phyloP scores from a whole-genome alignment of 352 stramenopile genomes.

The Phytophthora hybrid region DNA sequence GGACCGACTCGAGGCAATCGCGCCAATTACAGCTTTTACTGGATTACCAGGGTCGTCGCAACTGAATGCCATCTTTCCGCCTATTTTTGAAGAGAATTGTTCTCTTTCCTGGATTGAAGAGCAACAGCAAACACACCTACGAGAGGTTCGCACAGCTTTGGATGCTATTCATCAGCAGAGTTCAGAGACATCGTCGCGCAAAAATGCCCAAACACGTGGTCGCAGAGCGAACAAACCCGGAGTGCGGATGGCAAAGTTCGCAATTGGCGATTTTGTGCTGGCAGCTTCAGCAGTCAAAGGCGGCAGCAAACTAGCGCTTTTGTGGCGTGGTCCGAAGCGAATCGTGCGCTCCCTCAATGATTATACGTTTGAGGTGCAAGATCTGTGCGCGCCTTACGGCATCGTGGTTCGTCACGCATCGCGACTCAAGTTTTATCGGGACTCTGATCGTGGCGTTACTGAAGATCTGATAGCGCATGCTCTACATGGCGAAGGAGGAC shows the following conservation, averaged over 20 bases:
- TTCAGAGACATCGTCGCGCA: not conserved
- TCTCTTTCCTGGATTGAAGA: not conserved
- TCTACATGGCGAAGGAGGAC: not conserved
- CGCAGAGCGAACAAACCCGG: not conserved
- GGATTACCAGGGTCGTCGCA: conserved; percentile 2
- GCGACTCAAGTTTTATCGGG: not conserved
- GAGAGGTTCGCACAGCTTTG: not conserved
- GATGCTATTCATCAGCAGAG: not conserved
- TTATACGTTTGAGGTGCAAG: not conserved
- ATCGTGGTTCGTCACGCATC: not conserved
- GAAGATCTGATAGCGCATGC: not conserved
- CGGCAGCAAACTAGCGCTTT: not conserved
- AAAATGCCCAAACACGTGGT: not conserved
- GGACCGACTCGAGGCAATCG: not conserved
- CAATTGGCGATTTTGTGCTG: not conserved
- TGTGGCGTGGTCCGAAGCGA: not conserved
- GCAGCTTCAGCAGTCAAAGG: not conserved
- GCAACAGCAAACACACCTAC: not conserved
- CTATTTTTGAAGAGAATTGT: not conserved
- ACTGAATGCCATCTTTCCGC: not conserved
- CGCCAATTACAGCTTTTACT: conserved; percentile 27
- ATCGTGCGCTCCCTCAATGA: not conserved
- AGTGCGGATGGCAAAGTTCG: not conserved
- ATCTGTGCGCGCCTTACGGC: not conserved
- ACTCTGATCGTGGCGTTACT: not conserved